A percentile compares a stretch with the other conserved stretches of the same genome.
These are phyloP conservation scores for Escallonia rubra DNA, from an alignment of 129 eudicot species.

Conservation along the genomic window DNA sequence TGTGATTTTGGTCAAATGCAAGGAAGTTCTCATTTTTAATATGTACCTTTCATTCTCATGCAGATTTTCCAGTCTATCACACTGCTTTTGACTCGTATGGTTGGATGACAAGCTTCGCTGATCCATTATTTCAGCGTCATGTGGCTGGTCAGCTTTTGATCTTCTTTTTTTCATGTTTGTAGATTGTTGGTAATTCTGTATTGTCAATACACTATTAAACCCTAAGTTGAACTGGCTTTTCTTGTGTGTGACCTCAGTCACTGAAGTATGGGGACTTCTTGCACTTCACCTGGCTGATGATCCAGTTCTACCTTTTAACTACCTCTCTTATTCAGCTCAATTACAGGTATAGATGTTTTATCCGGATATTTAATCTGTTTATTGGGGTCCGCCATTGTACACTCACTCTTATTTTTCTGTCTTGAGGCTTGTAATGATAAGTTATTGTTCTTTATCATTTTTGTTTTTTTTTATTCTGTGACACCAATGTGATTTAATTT, in stretches of 20 bases:
- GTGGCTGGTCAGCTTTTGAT: slow-evolving; percentile 54
- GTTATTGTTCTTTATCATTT: too few species aligned
- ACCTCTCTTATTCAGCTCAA: slow-evolving; percentile 66
- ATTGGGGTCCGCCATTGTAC: too few species aligned
- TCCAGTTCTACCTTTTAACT: slow-evolving; percentile 75
- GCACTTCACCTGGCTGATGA: slow-evolving; percentile 84
- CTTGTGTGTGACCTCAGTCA: slow-evolving; percentile 29
- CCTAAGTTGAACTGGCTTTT: not conserved
- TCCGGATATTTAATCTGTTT: not conserved
- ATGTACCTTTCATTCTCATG: not conserved
- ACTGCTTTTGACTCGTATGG: slow-evolving; percentile 90
- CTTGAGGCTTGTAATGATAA: too few species aligned
- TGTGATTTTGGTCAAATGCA: not conserved
- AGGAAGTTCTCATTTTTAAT: slow-evolving; percentile 6
- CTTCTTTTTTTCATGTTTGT: slow-evolving; percentile 6
- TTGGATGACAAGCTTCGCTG: slow-evolving; percentile 80
- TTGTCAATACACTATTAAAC: slow-evolving; percentile 3
- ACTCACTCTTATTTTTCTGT: too few species aligned
- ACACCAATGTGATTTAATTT: too few species aligned
- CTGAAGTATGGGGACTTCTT: slow-evolving; percentile 88
- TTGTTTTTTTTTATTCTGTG: too few species aligned
- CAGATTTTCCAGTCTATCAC: slow-evolving; percentile 94
- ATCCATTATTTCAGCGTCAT: slow-evolving; percentile 88
- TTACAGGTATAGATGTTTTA: slow-evolving; percentile 43
- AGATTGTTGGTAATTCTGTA: not conserved